Percentiles rank a stretch among this genome's conserved stretches.
Evolutionary conservation across 2,329 filamentous ascomycete species (phyloP).

Genomic region (Pseudogymnoascus sp.): DNA sequence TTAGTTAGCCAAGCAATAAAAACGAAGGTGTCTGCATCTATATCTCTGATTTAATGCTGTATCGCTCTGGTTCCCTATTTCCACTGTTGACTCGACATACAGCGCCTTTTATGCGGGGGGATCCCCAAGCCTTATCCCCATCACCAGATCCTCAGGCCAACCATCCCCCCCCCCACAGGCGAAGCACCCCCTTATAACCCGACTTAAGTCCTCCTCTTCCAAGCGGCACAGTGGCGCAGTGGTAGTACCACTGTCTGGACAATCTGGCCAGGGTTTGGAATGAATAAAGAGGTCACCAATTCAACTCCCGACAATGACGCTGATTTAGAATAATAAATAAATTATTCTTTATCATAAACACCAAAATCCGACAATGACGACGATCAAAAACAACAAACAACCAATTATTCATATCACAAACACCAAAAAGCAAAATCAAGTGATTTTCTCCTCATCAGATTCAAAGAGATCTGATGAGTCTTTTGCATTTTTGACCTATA

Average conservation of each 20-base stretch:
- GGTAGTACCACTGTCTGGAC: not conserved
- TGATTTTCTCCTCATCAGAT: conserved; percentile 1
- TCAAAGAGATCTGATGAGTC: not conserved
- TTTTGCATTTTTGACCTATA: not conserved
- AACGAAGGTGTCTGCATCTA: not conserved
- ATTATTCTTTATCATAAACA: not conserved
- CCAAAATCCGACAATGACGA: not conserved
- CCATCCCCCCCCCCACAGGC: not conserved
- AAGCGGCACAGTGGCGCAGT: not conserved
- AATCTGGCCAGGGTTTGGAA: not conserved
- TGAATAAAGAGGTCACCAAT: not conserved
- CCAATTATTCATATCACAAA: not conserved
- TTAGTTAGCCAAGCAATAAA: not conserved
- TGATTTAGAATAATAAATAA: not conserved
- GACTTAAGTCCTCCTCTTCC: not conserved
- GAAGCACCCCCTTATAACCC: not conserved
- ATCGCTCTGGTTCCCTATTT: not conserved
- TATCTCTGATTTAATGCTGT: not conserved
- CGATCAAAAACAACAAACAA: not conserved
- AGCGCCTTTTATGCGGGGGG: not conserved
- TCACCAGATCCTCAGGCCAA: not conserved
- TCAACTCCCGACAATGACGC: not conserved
- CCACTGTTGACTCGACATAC: too few species aligned
- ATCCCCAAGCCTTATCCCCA: not conserved
- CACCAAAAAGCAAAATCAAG: not conserved